Evolutionary conservation across 306 rosid species (phyloP).

Genomic region (Fagus sylvatica): DNA sequence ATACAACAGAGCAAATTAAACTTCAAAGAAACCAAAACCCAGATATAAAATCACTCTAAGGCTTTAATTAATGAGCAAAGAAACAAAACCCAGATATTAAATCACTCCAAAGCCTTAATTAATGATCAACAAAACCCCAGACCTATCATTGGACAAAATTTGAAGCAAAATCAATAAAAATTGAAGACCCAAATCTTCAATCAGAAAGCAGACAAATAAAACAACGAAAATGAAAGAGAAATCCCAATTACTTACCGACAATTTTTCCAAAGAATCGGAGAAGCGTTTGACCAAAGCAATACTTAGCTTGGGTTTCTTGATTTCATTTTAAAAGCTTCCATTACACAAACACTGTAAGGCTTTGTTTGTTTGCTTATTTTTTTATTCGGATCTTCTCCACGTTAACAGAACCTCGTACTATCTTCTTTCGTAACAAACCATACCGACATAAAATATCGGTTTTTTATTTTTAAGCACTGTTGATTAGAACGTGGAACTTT

Average conservation of each 20-base stretch:
- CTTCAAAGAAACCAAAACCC: slow-evolving; percentile 16
- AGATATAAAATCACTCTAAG: slow-evolving; percentile 24
- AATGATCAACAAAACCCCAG: slow-evolving; percentile 27
- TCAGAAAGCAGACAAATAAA: background rate
- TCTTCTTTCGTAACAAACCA: no score
- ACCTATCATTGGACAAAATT: slow-evolving; percentile 1
- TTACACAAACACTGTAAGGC: no score
- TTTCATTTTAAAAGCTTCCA: no score
- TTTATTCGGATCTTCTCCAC: background rate
- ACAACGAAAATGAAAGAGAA: background rate
- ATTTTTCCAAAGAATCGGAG: background rate
- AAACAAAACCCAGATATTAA: no score
- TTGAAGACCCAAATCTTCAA: background rate
- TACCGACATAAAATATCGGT: no score
- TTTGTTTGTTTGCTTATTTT: no score
- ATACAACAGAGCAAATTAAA: slow-evolving; percentile 1
- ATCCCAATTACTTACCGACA: slow-evolving; percentile 3
- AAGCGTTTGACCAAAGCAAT: no score
- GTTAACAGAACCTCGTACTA: background rate
- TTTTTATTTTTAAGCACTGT: no score
- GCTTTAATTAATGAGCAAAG: slow-evolving; percentile 20
- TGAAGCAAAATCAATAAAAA: slow-evolving; percentile 20
- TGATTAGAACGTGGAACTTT: no score
- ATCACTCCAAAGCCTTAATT: no score
- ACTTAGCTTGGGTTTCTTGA: background rate